Percentiles rank a stretch among this genome's conserved stretches.
Conservation (phyloP, 495 filamentous ascomycete species). For the Barbatosphaeria neglecta region DNA sequence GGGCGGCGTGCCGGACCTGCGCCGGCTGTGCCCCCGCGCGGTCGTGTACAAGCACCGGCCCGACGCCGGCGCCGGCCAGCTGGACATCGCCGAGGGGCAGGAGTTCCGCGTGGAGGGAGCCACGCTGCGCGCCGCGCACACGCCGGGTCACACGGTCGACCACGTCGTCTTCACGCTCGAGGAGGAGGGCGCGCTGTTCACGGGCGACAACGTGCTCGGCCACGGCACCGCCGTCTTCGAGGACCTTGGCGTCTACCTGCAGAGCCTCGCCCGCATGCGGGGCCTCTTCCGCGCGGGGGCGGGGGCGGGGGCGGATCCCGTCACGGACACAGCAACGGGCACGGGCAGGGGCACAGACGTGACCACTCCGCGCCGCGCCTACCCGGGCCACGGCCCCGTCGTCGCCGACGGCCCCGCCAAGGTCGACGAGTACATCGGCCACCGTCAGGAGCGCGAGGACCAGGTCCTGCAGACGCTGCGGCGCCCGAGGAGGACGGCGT, state of each 20-base stretch:
- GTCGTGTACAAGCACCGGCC: constrained; percentile 44
- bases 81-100: constrained; percentile 57
- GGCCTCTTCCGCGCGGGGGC: constrained; percentile 48
- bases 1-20: constrained; percentile 58
- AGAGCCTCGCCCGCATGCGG: constrained; percentile 62
- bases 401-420: constrained; percentile 52
- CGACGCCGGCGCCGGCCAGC: constrained; percentile 28
- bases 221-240: constrained; percentile 92
- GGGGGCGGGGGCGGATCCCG: no score
- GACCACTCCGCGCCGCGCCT: no score
- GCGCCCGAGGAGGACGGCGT: no score
- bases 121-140: constrained; percentile 60
- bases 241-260: constrained; percentile 61
- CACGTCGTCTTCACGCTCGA: constrained; percentile 66
- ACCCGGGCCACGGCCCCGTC: constrained; percentile 79
- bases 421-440: constrained; percentile 70
- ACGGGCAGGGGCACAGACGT: no score
- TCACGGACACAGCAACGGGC: no score
- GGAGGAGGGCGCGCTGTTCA: constrained; percentile 81
- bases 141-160: constrained; percentile 78
- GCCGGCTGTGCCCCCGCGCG: constrained; percentile 45
- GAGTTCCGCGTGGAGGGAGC: constrained; percentile 64
- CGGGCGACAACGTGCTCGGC: constrained; percentile 88
- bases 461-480: constrained; percentile 64
- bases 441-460: constrained; percentile 66